Evolutionary conservation across 768 basidiomycete species (phyloP), one percentile per base, ranked within the genome.

Genomic region (Heimioporus sp.): DNA sequence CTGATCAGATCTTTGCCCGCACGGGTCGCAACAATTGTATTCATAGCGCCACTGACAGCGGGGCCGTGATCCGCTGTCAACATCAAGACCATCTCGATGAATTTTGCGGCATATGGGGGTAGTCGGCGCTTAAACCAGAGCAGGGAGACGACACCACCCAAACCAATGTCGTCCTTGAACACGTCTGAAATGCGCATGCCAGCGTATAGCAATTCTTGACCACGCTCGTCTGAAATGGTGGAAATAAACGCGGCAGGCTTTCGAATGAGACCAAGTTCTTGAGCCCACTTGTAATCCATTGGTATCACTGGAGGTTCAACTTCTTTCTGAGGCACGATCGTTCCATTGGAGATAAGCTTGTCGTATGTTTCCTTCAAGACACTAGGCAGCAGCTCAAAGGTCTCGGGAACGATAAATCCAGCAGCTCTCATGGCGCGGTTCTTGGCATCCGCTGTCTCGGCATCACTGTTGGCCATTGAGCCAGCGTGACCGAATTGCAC

Each of bases 211-310:
- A 99, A 81, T 77, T 99, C 97, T 73, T 98, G 95, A 1, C 97
- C 97, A 66, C 96, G 90, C 79, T 98, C 97, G 73, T 99, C 97
- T 44, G 94, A 97, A 74, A 98, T 99, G 59, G 97, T 97, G 31
- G 94, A 97, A 78, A 97, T 96, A 80, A 96, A 97, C 3, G 97
- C 94, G 36, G 96, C 95, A 17, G 95, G 97, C 76, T 98, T 98
- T 69, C 96, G 88, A 76, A 98, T 95, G 67, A 99, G 85, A 51
- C 96, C 96, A 49, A 98, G 86, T 76, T 97, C 93, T 75, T 95
- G 92, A 34, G 95, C 95, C 96, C 96, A 98, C 80, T 98, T 98
- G 86, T 98, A 99, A 76, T 99, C 96, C 92, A 98, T 98, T n/a
- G 96, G 96, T 68, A 98, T 98, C 51, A 90, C 85, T 10, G 96